Evolutionary conservation across 768 basidiomycete species (phyloP).

Genomic region (Dioszegia hungarica): DNA sequence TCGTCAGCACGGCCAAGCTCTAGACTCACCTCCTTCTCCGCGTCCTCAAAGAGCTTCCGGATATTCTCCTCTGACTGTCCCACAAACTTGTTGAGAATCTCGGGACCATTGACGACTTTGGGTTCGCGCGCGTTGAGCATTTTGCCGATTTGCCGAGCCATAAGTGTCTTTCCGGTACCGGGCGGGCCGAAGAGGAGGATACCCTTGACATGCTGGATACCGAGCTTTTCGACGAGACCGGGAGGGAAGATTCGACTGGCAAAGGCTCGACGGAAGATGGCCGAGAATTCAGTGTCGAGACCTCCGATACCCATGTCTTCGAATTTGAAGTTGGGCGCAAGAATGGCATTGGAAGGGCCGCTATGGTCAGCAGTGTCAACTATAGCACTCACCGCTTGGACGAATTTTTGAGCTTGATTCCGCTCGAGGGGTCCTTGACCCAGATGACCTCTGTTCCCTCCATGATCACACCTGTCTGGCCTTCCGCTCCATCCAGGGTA

Average conservation of each 20-base stretch:
- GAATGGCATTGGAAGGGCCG: slow-evolving; percentile 85
- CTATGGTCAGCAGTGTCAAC: slow-evolving; percentile 50
- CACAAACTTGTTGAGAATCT: slow-evolving; percentile 94
- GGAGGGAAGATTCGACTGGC: slow-evolving; percentile 98
- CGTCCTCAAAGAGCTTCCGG: slow-evolving; percentile 94
- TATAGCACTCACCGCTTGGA: slow-evolving; percentile 69
- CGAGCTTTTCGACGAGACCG: slow-evolving; percentile 90
- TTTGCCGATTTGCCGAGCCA: slow-evolving; percentile 97
- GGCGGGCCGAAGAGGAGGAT: slow-evolving; percentile 94
- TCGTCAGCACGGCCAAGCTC: slow-evolving; percentile 12
- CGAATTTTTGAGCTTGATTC: slow-evolving; percentile 86
- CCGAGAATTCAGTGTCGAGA: slow-evolving; percentile 85
- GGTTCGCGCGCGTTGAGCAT: slow-evolving; percentile 98
- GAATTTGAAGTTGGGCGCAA: slow-evolving; percentile 98
- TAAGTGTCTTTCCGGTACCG: slow-evolving; percentile 95
- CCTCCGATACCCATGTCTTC: slow-evolving; percentile 99
- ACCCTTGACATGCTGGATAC: slow-evolving; percentile 98
- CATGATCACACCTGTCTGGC: slow-evolving; percentile 69
- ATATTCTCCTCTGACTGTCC: slow-evolving; percentile 97
- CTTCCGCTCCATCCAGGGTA: slow-evolving; percentile 53
- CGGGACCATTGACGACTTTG: slow-evolving; percentile 96
- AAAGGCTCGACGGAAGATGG: slow-evolving; percentile 97
- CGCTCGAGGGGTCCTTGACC: slow-evolving; percentile 72
- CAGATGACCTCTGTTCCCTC: slow-evolving; percentile 87
- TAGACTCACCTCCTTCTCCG: slow-evolving; percentile 79